Percentiles rank a stretch among this genome's conserved stretches.
These are phyloP conservation scores for Colletotrichum liriopes DNA, from an alignment of 2,329 filamentous ascomycete genomes.

Conservation along the genomic window DNA sequence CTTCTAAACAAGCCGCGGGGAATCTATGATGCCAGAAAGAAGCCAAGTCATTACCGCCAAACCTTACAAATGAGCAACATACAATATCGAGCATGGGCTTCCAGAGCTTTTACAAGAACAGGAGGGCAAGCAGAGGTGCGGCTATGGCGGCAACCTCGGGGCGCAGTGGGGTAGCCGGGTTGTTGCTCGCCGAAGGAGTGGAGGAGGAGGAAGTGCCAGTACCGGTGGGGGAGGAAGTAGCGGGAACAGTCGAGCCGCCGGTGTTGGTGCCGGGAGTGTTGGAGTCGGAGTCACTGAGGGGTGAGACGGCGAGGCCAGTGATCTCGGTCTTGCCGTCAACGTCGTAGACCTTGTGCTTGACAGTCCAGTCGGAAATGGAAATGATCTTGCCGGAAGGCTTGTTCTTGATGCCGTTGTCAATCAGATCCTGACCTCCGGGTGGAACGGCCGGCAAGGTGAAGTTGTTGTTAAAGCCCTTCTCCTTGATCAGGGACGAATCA, in stretches of 20 bases:
- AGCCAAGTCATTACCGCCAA: constrained; percentile 40
- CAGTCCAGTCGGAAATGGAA: constrained; percentile 74
- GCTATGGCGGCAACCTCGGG: constrained; percentile 34
- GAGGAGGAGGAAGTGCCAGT: constrained; percentile 8
- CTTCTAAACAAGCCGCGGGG: constrained; percentile 34
- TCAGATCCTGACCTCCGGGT: constrained; percentile 78
- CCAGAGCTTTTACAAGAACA: constrained; percentile 40
- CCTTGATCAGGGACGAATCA: constrained; percentile 75
- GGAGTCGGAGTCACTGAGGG: constrained; percentile 59
- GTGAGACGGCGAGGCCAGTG: constrained; percentile 63
- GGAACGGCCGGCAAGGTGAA: constrained; percentile 84
- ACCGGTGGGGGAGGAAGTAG: constrained; percentile 39
- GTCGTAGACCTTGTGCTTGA: constrained; percentile 62
- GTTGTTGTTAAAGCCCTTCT: constrained; percentile 79
- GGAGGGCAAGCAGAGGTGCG: constrained; percentile 38
- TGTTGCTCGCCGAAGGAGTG: constrained; percentile 48
- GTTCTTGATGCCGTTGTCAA: constrained; percentile 80
- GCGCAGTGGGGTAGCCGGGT: constrained; percentile 44
- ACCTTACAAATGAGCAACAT: constrained; percentile 24
- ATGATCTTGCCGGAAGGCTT: constrained; percentile 79
- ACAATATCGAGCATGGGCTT: constrained; percentile 11
- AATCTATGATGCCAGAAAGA: constrained; percentile 40
- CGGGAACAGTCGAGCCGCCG: constrained; percentile 42
- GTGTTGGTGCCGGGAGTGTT: constrained; percentile 64
- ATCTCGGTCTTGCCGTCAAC: constrained; percentile 57